Evolutionary conservation across 345 rosid species (phyloP).

Genomic region (Eucalyptus paniculata): DNA sequence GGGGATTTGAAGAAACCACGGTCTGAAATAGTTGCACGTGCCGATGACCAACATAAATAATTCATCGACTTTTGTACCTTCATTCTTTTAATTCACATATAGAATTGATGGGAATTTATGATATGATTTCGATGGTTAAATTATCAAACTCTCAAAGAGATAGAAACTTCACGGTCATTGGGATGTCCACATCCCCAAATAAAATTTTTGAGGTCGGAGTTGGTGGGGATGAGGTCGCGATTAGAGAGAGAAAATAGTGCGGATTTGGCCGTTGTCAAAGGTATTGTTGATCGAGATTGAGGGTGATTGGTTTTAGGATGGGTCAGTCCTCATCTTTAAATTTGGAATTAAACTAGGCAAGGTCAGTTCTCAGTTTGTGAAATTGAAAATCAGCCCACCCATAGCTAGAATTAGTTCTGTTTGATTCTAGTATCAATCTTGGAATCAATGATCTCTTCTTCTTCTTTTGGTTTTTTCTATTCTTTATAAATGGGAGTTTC

Average conservation of each 20-base stretch:
- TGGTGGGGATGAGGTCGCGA: not conserved
- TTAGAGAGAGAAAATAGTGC: not conserved
- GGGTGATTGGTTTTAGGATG: rapidly evolving
- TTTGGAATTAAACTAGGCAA: not conserved
- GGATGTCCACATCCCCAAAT: not conserved
- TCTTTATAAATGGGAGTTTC: not conserved
- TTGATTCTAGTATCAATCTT: not conserved
- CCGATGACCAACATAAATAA: not conserved
- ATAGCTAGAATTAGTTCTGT: not conserved
- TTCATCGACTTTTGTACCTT: not conserved
- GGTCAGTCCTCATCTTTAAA: no score
- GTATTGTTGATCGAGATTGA: conserved; percentile 11
- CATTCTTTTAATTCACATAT: not conserved
- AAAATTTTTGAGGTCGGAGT: not conserved
- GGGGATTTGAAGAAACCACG: not conserved
- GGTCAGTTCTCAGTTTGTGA: not conserved
- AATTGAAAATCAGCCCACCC: not conserved
- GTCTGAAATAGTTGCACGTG: not conserved
- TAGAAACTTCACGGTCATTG: not conserved
- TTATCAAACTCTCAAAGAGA: not conserved
- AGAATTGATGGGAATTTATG: not conserved
- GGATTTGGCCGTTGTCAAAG: conserved; percentile 28
- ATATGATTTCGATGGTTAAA: not conserved
- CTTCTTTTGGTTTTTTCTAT: not conserved
- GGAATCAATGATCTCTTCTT: not conserved